Evolutionary conservation across 148 eudicot genomes (phyloP).

Genomic region (Salicornia ramosissima): DNA sequence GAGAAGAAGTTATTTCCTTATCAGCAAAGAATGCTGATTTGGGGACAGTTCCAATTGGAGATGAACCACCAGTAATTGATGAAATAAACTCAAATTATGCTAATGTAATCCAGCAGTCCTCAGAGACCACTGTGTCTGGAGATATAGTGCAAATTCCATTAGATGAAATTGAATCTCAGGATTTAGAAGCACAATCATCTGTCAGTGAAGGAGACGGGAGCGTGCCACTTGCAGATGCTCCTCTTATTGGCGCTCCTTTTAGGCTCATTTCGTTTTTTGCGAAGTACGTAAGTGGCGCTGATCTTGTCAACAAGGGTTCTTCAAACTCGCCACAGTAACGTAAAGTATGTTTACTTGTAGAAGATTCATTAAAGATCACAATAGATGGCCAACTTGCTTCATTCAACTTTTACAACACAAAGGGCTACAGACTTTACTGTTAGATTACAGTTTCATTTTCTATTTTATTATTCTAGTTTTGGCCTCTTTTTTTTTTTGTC

Average conservation of each 20-base stretch:
- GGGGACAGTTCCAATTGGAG: constrained; percentile 27
- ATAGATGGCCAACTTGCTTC: neutral
- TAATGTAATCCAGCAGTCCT: constrained; percentile 25
- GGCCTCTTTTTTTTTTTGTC: constrained; percentile 13
- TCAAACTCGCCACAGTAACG: constrained; percentile 12
- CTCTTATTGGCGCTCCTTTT: constrained; percentile 89
- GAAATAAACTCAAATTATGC: constrained; percentile 21
- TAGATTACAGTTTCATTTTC: neutral
- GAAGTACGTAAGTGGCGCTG: constrained; percentile 88
- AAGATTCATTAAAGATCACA: neutral
- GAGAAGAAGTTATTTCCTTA: constrained; percentile 24
- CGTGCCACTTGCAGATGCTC: constrained; percentile 72
- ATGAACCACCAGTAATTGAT: constrained; percentile 25
- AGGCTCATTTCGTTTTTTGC: constrained; percentile 80
- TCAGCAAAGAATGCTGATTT: constrained; percentile 26
- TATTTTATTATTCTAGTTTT: neutral
- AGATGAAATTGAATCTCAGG: constrained; percentile 46
- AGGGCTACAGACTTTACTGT: neutral
- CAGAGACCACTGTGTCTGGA: constrained; percentile 41
- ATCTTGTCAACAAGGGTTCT: constrained; percentile 50
- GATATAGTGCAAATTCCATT: constrained; percentile 80
- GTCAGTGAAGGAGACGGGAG: constrained; percentile 21
- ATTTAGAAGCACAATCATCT: constrained; percentile 23
- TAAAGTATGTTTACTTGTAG: neutral
- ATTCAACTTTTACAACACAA: neutral